Percentiles rank a stretch among this genome's conserved stretches.
These are phyloP conservation scores for Penicillium sp. DNA, from an alignment of 2,329 filamentous ascomycete species.

Conservation along the genomic window DNA sequence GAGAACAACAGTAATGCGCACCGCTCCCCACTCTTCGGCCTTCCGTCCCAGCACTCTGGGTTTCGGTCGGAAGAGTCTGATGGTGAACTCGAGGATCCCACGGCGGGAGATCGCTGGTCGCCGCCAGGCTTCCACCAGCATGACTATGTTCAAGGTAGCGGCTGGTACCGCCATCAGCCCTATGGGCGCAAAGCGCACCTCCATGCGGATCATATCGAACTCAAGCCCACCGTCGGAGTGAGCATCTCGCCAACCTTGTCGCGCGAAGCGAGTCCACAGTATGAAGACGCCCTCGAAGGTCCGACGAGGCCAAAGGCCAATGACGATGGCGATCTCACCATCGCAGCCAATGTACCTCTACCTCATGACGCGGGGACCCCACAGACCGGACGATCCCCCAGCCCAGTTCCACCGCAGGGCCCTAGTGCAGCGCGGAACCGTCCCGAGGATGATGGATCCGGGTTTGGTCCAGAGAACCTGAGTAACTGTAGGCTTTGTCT, in stretches of 20 bases:
- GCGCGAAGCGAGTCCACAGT: conserved; percentile 61
- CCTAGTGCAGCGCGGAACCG: conserved; percentile 21
- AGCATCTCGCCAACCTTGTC: conserved; percentile 52
- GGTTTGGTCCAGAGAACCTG: conserved; percentile 39
- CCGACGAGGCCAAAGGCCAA: conserved; percentile 32
- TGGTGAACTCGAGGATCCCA: conserved; percentile 37
- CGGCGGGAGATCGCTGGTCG: conserved; percentile 58
- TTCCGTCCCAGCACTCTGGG: conserved; percentile 63
- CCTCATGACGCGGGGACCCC: conserved; percentile 57
- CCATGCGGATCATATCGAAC: conserved; percentile 34
- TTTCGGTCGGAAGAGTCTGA: conserved; percentile 60
- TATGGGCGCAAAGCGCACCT: conserved; percentile 47
- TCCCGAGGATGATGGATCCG: conserved; percentile 38
- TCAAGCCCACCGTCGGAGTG: conserved; percentile 44
- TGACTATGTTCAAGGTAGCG: conserved; percentile 55
- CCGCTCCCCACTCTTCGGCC: conserved; percentile 55
- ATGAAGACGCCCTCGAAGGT: conserved; percentile 57
- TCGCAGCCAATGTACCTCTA: conserved; percentile 56
- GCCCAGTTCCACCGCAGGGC: conserved; percentile 47
- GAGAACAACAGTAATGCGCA: conserved; percentile 52
- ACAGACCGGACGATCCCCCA: conserved; percentile 58
- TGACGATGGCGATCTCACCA: conserved; percentile 27
- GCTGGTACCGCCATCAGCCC: conserved; percentile 55
- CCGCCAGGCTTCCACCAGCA: conserved; percentile 62
- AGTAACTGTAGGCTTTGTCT: conserved; percentile 54